Base-by-base conservation (phyloP, 148 eudicot genomes). In the Limonium bicolor region DNA sequence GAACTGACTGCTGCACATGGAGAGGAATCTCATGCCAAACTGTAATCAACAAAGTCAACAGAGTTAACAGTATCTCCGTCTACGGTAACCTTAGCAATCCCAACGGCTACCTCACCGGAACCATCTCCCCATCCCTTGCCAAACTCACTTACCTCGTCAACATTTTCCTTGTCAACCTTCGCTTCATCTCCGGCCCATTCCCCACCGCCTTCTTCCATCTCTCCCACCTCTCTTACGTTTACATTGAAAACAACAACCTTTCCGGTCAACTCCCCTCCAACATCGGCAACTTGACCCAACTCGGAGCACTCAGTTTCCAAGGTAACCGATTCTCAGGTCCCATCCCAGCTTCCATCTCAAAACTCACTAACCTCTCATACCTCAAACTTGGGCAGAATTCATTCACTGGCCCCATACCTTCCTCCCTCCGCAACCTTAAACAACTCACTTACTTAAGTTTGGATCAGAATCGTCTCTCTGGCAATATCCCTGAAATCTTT, bases 1-100 rank as follows among this genome's bases (percentile, higher is more conserved):
- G 70, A 5, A 55, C 78, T 0, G 67, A 72, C 15, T 72, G 78
- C 53, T 72, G 78, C 47, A 27, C 39, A 14, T 72, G 78, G 78
- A 3, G 1, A 17, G 73, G 67, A n/a, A 19, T 72, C 0, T 16
- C 55, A 1, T 72, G 78, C 51, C 51, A 19, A 1, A 46, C 3
- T 6, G 20, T 33, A 0, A 49, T 51, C 47, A n/a, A n/a, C n/a
- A n/a, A n/a, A n/a, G 50, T 20, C 8, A 46, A 20, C 18, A 73
- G 77, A 34, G 82, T 75, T 53, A 55, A 43, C 0, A 43, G 28
- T 2, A 14, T 76, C 2, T 3, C 7, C 3, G 33, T 76, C 11
- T 4, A 3, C 18, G 66, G 71, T 1, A 28, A 38, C 28, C 51
- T 33, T 22, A 18, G 30, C 7, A 64, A 70, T 4, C 45, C 64